phyloP scores from a whole-genome alignment of 2,329 filamentous ascomycete species.

The Aspergillus cejpii region DNA sequence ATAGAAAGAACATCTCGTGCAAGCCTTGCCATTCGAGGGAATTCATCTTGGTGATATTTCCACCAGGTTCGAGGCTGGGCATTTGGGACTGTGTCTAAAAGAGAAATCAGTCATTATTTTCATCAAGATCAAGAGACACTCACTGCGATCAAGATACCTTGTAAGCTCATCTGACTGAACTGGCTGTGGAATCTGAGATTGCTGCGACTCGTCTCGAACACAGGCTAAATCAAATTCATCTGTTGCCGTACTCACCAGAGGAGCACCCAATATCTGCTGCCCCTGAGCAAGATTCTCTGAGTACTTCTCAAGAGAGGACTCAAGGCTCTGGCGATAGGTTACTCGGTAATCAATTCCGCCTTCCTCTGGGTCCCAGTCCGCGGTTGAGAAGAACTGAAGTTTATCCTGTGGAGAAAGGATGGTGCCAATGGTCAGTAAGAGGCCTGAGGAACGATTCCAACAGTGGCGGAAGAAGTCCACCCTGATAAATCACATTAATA shows the following conservation, averaged over 20 bases:
- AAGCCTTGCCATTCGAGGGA: conserved; percentile 1
- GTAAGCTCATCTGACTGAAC: neutral
- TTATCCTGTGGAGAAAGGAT: conserved; percentile 12
- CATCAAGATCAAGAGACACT: neutral
- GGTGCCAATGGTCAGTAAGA: conserved; percentile 11
- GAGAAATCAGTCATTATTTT: neutral
- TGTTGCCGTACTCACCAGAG: too few species aligned
- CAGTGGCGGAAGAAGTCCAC: too few species aligned
- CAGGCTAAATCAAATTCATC: neutral
- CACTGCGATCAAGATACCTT: conserved; percentile 2
- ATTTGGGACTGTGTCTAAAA: neutral
- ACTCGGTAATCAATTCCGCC: neutral
- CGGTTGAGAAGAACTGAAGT: conserved; percentile 12
- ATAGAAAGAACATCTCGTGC: too few species aligned
- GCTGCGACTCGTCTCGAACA: neutral
- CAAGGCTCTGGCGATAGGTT: conserved; percentile 3
- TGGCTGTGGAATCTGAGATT: too few species aligned
- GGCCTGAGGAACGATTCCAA: too few species aligned
- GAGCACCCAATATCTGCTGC: neutral
- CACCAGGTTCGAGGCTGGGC: neutral
- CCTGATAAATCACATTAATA: too few species aligned
- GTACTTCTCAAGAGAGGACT: conserved; percentile 3
- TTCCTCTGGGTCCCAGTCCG: conserved; percentile 8
- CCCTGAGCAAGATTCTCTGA: neutral
- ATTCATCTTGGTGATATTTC: conserved; percentile 4